Base-by-base conservation (phyloP, 2,329 filamentous ascomycete genomes). In the Cordyceps farinosa region DNA sequence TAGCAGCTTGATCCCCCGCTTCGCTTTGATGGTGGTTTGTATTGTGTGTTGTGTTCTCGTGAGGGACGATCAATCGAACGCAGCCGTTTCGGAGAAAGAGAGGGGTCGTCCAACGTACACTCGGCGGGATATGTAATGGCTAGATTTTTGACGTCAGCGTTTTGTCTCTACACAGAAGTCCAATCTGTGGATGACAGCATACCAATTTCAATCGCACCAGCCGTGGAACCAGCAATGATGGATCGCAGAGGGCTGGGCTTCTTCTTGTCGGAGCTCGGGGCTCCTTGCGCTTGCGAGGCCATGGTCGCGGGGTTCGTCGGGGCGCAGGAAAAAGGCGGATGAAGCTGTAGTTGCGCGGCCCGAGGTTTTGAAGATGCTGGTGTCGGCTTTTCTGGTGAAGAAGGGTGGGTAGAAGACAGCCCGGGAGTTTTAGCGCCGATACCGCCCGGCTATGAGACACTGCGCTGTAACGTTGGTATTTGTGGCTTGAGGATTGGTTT, bases 161-260 rank as follows among this genome's bases (percentile, higher is more conserved):
- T 38, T 32, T 5, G 29, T 17, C 27, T 13, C 11, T n/a, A 38
- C 29, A 44, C 29, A 44, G 30, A 27, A 27, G 10, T 34, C 2
- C 8, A 27, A 22, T 38, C 3, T 10, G n/a, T 22, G 51, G 42
- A 51, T n/a, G n/a, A 34, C 11, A 32, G 70, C 78, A 69, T 80
- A 93, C 90, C 87, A 75, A 98, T 98, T 79, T 99, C 94, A 68
- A 98, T 85, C 61, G 93, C 95, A 71, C 95, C 95, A 61, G 94
- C 95, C n/a, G 90, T 90, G 63, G 92, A 91, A 67, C 95, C 95
- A 62, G 95, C 95, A 70, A 98, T 82, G 70, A 98, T 91, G 65
- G 92, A 97, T 69, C 95, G 90, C 74, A 97, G 77, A 55, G 90
- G 86, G 72, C 90, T 97, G 53, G 93, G 91, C 78, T 75, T 74